These are phyloP conservation scores for Xenosphaeropsis pyriputrescens DNA, from an alignment of 2,329 filamentous ascomycete species.

Conservation along the genomic window DNA sequence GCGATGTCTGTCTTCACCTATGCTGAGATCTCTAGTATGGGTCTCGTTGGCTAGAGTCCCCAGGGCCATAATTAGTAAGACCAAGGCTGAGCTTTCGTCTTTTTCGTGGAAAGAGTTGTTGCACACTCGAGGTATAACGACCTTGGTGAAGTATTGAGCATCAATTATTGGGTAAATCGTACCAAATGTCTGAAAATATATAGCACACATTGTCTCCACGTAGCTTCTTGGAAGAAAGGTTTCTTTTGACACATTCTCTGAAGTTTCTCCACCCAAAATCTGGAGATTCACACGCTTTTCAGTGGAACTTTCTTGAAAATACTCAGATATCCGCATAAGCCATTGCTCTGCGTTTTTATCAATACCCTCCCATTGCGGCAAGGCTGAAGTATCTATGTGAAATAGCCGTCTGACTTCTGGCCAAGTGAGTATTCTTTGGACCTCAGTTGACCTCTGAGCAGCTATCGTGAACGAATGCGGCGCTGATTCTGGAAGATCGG, in stretches of 20 bases:
- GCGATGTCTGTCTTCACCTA: background rate
- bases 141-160: background rate
- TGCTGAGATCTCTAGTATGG: background rate
- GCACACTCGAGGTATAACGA: background rate
- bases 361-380: no score
- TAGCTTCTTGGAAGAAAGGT: background rate
- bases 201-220: background rate
- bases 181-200: background rate
- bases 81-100: background rate
- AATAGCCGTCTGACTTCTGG: no score
- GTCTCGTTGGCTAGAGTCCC: background rate
- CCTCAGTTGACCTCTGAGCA: no score
- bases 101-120: background rate
- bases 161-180: background rate
- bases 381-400: no score
- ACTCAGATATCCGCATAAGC: background rate
- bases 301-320: background rate
- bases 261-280: background rate
- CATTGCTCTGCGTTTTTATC: constrained; percentile 2
- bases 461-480: no score
- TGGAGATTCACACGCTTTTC: background rate
- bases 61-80: constrained; percentile 1
- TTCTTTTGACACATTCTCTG: background rate
- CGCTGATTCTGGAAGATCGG: no score
- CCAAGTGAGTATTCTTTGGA: no score